These are phyloP conservation scores for Cymbidium sinense DNA, from an alignment of 106 monocot genomes.

Conservation along the genomic window DNA sequence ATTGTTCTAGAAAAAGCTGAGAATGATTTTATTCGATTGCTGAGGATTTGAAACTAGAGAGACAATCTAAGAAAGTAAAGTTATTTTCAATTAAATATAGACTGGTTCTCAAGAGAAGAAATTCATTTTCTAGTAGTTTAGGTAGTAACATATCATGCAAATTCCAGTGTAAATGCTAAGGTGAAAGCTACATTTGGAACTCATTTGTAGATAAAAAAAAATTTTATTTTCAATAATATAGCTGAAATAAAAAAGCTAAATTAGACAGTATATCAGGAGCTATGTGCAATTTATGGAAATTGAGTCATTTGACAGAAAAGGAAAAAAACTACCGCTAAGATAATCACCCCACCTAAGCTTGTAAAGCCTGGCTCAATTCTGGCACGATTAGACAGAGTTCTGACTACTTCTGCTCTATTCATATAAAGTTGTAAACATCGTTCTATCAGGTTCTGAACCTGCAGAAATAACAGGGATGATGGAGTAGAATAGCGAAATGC, in stretches of 20 bases:
- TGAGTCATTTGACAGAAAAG: background rate
- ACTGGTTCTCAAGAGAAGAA: background rate
- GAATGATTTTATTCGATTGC: background rate
- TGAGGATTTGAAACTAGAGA: too few relatives aligned
- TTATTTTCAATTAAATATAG: background rate
- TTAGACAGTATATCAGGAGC: background rate
- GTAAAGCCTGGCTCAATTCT: constrained; percentile 98
- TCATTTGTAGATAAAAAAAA: background rate
- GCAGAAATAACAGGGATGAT: constrained; percentile 12
- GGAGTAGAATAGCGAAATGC: background rate
- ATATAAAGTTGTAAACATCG: constrained; percentile 89
- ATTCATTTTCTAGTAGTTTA: background rate
- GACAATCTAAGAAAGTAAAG: background rate
- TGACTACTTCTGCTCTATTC: constrained; percentile 93
- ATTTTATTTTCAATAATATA: background rate
- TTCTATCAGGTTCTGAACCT: constrained; percentile 99
- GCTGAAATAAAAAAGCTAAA: background rate
- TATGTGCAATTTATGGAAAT: background rate
- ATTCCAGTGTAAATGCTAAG: background rate
- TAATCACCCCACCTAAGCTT: constrained; percentile 46
- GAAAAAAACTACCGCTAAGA: background rate
- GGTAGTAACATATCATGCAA: background rate
- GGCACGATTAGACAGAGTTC: constrained; percentile 84
- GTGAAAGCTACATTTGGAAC: background rate
- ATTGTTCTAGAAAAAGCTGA: background rate